These are phyloP conservation scores for Leccinum uliginosum DNA, from an alignment of 768 basidiomycete genomes.

Conservation along the genomic window DNA sequence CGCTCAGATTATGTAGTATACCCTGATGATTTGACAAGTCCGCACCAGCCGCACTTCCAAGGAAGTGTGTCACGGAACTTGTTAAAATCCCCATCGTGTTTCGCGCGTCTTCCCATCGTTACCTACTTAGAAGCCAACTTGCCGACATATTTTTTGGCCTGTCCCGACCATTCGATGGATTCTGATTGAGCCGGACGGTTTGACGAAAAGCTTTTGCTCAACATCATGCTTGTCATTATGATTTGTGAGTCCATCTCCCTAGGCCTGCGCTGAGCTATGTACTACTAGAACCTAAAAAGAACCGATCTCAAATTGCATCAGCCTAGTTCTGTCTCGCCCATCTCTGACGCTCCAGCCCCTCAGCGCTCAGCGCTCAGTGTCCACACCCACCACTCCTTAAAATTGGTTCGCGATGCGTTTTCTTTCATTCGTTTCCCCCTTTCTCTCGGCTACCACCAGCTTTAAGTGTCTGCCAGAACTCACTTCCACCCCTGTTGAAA, in stretches of 20 bases:
- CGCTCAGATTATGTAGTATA: too few species aligned
- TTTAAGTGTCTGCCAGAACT: slow-evolving; percentile 9
- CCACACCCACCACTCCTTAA: slow-evolving; percentile 10
- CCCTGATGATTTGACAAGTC: too few species aligned
- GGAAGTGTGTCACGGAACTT: too few species aligned
- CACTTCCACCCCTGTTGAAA: background rate
- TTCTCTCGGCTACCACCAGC: too few species aligned
- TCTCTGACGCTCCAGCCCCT: background rate
- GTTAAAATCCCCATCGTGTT: too few species aligned
- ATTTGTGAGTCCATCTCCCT: background rate
- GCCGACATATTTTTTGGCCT: too few species aligned
- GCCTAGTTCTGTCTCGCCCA: background rate
- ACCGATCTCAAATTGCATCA: background rate
- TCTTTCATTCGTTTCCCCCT: slow-evolving; percentile 11
- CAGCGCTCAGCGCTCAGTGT: background rate
- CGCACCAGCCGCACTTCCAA: too few species aligned
- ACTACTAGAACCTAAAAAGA: slow-evolving; percentile 16
- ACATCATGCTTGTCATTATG: background rate
- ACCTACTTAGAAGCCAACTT: too few species aligned
- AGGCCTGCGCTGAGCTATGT: background rate
- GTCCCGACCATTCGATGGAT: slow-evolving; percentile 17
- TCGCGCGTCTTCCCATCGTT: too few species aligned
- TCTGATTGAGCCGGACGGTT: slow-evolving; percentile 6
- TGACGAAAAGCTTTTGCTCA: slow-evolving; percentile 18
- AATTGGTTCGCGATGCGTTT: slow-evolving; percentile 12